Base-by-base conservation (phyloP, 306 rosid species). In the Pterocarpus santalinus region DNA sequence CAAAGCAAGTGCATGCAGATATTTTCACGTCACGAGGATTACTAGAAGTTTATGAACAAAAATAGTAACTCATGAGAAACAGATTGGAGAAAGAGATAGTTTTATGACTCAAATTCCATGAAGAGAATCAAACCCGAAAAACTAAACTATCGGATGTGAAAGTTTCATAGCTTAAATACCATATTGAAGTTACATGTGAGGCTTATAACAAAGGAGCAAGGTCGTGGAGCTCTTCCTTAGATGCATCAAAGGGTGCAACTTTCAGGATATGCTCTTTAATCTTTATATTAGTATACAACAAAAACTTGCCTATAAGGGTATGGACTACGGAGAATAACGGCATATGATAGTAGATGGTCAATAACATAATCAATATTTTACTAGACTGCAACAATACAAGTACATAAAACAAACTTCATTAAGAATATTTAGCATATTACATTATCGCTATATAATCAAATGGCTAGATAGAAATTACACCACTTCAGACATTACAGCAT, bases 391-490 rank as follows among this genome's bases (percentile, higher is more conserved):
- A n/a, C 30, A 70, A 72, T 55, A 46, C 9, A 32, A 39, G 49
- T 80, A 74, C 52, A 82, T 81, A 88, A 67, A 82, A 51, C 77
- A 61, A 86, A 84, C 81, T 89, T 88, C 85, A 86, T 87, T 88
- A 85, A 82, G 82, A 94, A 88, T 86, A 81, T 84, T 86, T 75
- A 87, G 62, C 66, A 56, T 43, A 89, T 81, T 84, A 87, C 97
- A 90, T 32, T 73, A 85, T 73, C 76, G 73, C 84, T 81, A 77
- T 86, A 82, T 77, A 88, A 92, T 84, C 57, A 85, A 92, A 88
- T 92, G 89, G n/a, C 56, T 51, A 51, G 56, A 51, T 90, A 90
- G 84, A 86, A 69, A 79, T 85, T 69, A 85, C 55, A 68, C 82
- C 62, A 85, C 78, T 72, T 68, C 82, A 82, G 55, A 81, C 84